Evolutionary conservation across 75 land plant genomes (phyloP).

Genomic region (Gnetum montanum): DNA sequence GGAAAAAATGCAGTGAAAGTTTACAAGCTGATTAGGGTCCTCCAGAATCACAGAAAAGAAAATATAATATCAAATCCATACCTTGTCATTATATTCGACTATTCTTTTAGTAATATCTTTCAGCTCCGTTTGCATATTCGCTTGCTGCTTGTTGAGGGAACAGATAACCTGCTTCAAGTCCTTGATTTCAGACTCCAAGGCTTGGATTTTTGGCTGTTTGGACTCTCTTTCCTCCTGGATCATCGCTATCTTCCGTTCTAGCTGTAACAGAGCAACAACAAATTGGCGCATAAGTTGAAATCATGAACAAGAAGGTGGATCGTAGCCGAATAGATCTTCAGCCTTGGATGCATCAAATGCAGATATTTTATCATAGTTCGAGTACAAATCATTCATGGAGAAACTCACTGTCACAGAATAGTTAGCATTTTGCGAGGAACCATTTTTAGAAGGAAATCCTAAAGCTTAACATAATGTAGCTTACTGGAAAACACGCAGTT

Average conservation of each 20-base stretch:
- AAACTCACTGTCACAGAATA: background rate
- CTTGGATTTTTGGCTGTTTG: constrained; percentile 51
- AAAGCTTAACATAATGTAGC: too few relatives aligned
- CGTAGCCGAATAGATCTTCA: too few relatives aligned
- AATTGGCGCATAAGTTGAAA: too few relatives aligned
- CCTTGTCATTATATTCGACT: constrained; percentile 23
- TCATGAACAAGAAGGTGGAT: too few relatives aligned
- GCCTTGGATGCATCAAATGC: too few relatives aligned
- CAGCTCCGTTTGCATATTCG: constrained; percentile 15
- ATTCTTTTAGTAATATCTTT: constrained; percentile 23
- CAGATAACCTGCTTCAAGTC: constrained; percentile 41
- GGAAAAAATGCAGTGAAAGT: too few relatives aligned
- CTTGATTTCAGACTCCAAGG: constrained; percentile 38
- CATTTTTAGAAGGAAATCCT: background rate
- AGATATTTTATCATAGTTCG: too few relatives aligned
- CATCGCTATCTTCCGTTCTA: constrained; percentile 29
- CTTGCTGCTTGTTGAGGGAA: constrained; percentile 50
- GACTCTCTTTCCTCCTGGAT: constrained; percentile 37
- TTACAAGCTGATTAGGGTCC: too few relatives aligned
- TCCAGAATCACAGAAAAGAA: too few relatives aligned
- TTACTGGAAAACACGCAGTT: too few relatives aligned
- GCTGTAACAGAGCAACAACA: constrained; percentile 8
- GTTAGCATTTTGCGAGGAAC: background rate
- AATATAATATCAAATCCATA: too few relatives aligned
- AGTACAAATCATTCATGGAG: background rate